These are phyloP conservation scores for Symmetrospora coprosmae DNA, from an alignment of 768 basidiomycete genomes.

Conservation along the genomic window DNA sequence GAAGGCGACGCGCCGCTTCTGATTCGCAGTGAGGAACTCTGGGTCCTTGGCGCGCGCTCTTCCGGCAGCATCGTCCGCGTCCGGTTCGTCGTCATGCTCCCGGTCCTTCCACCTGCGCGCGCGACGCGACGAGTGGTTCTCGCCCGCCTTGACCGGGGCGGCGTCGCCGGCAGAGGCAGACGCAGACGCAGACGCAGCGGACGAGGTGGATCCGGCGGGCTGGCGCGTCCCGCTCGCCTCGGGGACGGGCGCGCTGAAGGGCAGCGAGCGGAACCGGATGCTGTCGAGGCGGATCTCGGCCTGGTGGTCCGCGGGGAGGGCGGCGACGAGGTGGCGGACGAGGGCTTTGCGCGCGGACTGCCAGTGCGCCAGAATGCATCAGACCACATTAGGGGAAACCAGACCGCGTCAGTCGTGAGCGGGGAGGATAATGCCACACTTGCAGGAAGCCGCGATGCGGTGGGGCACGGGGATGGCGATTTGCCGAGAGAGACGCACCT, in stretches of 20 bases:
- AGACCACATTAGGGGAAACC: too few relatives aligned
- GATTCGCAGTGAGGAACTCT: slow-evolving; percentile 59
- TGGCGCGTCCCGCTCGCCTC: slow-evolving; percentile 41
- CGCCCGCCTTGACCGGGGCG: slow-evolving; percentile 26
- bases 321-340: slow-evolving; percentile 57
- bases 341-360: slow-evolving; percentile 65
- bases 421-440: neutral
- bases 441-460: neutral
- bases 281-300: slow-evolving; percentile 66
- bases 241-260: slow-evolving; percentile 69
- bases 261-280: slow-evolving; percentile 79
- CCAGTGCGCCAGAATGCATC: neutral
- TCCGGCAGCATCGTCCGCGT: slow-evolving; percentile 38
- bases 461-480: neutral
- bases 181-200: too few relatives aligned
- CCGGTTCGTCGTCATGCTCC: slow-evolving; percentile 35
- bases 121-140: slow-evolving; percentile 36
- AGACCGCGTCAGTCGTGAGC: too few relatives aligned
- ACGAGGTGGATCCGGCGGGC: too few relatives aligned
- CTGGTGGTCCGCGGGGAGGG: slow-evolving; percentile 43
- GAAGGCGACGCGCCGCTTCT: slow-evolving; percentile 87
- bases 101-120: slow-evolving; percentile 38
- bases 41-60: slow-evolving; percentile 21
- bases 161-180: too few relatives aligned
- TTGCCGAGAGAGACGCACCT: slow-evolving; percentile 42